Percentiles rank a stretch among this genome's conserved stretches.
phyloP scores from a whole-genome alignment of 2,329 filamentous ascomycete genomes.

The Cytospora leucostoma region DNA sequence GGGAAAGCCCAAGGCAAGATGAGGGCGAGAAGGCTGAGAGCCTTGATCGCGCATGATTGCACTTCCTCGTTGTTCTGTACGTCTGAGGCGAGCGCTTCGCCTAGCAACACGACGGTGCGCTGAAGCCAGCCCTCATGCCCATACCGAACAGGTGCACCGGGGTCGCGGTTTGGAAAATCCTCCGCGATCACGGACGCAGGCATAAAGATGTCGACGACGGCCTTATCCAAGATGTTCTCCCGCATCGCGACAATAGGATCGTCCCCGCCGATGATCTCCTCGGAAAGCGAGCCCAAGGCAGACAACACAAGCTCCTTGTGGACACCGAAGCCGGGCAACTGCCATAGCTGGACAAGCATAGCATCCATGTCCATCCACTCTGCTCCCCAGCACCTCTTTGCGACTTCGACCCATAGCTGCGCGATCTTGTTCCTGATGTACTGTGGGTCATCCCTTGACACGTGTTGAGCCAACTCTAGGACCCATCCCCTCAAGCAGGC shows the following conservation, averaged over 20 bases:
- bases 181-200: constrained; percentile 74
- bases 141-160: constrained; percentile 68
- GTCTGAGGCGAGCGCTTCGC: constrained; percentile 68
- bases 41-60: constrained; percentile 71
- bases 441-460: constrained; percentile 71
- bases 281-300: constrained; percentile 86
- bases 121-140: constrained; percentile 86
- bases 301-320: constrained; percentile 86
- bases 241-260: constrained; percentile 83
- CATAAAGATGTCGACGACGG: constrained; percentile 92
- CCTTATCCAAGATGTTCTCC: constrained; percentile 81
- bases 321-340: constrained; percentile 60
- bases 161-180: constrained; percentile 72
- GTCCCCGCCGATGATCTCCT: constrained; percentile 90
- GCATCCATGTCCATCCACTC: constrained; percentile 96
- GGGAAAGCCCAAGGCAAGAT: constrained; percentile 87
- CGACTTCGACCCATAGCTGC: constrained; percentile 91
- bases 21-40: constrained; percentile 74
- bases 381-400: constrained; percentile 88
- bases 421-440: constrained; percentile 93
- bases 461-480: constrained; percentile 71
- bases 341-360: constrained; percentile 81
- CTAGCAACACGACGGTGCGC: constrained; percentile 73
- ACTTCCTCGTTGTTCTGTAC: constrained; percentile 66
- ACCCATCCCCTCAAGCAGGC: constrained; percentile 73